Conservation (phyloP, 2,329 filamentous ascomycete genomes). For the Trichophaea hybrida region DNA sequence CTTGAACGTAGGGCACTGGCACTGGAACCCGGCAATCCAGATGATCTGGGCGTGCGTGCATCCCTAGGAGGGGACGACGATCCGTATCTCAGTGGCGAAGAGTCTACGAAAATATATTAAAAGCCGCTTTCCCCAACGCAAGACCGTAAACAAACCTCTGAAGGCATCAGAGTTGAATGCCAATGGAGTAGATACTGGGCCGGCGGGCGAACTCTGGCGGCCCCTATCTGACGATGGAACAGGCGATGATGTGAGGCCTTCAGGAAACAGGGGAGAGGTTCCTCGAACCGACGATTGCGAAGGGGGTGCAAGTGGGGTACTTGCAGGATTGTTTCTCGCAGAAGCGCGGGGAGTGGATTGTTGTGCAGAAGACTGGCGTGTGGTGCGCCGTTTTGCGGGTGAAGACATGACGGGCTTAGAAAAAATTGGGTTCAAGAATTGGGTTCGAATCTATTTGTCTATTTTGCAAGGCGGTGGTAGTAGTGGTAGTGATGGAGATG, state of each 20-base stretch:
- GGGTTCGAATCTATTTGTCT: no score
- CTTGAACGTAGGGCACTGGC: conserved; percentile 15
- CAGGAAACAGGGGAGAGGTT: conserved; percentile 15
- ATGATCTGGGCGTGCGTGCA: conserved; percentile 10
- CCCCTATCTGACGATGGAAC: conserved; percentile 14
- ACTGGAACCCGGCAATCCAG: conserved; percentile 17
- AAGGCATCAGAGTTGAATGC: conserved; percentile 2
- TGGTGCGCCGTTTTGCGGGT: conserved; percentile 15
- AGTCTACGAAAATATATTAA: conserved; percentile 4
- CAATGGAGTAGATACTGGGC: not conserved
- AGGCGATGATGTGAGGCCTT: conserved; percentile 13
- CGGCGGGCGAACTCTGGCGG: conserved; percentile 14
- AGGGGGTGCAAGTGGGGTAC: conserved; percentile 11
- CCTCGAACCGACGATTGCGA: conserved; percentile 1
- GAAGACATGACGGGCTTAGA: conserved; percentile 14
- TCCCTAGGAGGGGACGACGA: conserved; percentile 21
- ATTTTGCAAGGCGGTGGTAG: no score
- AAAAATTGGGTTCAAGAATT: no score
- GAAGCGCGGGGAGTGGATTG: conserved; percentile 16
- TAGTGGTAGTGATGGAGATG: no score
- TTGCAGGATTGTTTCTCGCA: not conserved
- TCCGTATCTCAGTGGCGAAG: conserved; percentile 26
- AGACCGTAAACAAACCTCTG: not conserved
- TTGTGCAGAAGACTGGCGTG: conserved; percentile 8
- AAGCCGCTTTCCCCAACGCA: not conserved